phyloP scores from a whole-genome alignment of 208 protist genomes.

The Leishmania turanica region DNA sequence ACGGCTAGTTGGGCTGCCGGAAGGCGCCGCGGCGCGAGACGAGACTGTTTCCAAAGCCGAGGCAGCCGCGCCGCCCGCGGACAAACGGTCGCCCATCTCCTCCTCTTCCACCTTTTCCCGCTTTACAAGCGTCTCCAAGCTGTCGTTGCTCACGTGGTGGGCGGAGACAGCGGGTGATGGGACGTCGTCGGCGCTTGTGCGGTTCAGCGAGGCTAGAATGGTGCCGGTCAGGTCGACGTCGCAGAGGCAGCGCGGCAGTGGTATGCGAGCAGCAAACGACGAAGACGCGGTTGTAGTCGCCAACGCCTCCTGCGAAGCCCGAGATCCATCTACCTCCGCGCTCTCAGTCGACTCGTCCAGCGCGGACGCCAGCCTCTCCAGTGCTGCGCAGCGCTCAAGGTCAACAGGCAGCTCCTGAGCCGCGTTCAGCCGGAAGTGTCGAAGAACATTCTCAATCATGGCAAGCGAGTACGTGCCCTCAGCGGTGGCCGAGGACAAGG shows the following conservation, averaged over 20 bases:
- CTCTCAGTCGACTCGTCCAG: slow-evolving; percentile 21
- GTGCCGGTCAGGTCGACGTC: slow-evolving; percentile 18
- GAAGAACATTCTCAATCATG: slow-evolving; percentile 84
- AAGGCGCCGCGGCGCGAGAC: background rate
- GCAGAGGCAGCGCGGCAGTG: slow-evolving; percentile 19
- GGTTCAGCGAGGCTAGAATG: slow-evolving; percentile 10
- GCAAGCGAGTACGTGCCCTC: slow-evolving; percentile 86
- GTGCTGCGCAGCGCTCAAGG: slow-evolving; percentile 41
- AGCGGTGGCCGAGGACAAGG: slow-evolving; percentile 80
- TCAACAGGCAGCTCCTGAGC: slow-evolving; percentile 61
- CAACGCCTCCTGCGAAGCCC: background rate
- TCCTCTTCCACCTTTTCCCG: slow-evolving; percentile 2
- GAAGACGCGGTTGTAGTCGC: background rate
- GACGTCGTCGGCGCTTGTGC: background rate
- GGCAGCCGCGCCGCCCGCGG: background rate
- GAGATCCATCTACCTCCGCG: background rate
- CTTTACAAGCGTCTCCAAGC: background rate
- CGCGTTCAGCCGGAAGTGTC: slow-evolving; percentile 71
- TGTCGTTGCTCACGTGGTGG: background rate
- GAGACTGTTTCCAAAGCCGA: background rate
- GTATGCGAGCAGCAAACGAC: slow-evolving; percentile 2
- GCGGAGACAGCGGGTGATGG: background rate
- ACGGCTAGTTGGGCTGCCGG: slow-evolving; percentile 10
- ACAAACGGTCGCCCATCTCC: background rate
- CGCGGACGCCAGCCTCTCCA: slow-evolving; percentile 38